Evolutionary conservation across 495 filamentous ascomycete genomes (phyloP), one percentile per base, ranked within the genome.

Genomic region (Pseudoneurospora amorphoporcata): DNA sequence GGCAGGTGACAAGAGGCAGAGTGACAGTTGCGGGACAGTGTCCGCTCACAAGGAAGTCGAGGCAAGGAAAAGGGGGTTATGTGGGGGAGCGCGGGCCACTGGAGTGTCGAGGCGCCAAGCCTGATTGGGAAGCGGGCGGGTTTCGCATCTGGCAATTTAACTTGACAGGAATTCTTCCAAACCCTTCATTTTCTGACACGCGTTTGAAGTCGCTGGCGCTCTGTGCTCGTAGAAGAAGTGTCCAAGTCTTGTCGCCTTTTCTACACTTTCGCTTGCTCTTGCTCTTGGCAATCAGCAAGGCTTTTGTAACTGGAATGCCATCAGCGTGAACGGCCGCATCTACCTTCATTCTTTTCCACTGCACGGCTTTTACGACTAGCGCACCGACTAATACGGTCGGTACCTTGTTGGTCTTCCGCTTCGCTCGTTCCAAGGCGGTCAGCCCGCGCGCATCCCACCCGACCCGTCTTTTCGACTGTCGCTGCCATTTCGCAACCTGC

Each of bases 141-240:
- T 76, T 73, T 78, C 75, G 76, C 38, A 70, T 65, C 68, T 73
- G 37, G 76, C 77, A 80, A 80, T 80, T 80, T 80, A 75, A 79
- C 78, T 71, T 71, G 39, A 68, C 29, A 78, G 39, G 71, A 77
- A 76, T 77, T 76, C 72, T 69, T 72, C 53, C 73, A 70, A 71
- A 69, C 71, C 39, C 16, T 32, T 72, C n/a, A n/a, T n/a, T 73
- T 73, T 72, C 72, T 75, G 70, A 77, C 75, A 77, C 78, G 76
- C 78, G 78, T 78, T 70, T 76, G 42, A 68, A 71, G 29, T 65
- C 29, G 53, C 53, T 16, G 53, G 53, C 29, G 53, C 53, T 65
- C 53, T 35, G 53, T 65, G 53, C 53, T 65, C 53, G 14, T 65
- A 65, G n/a, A 47, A 47, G 47, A 58, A 58, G 45, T 29, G 45